These are phyloP conservation scores for Wolfiporia cocos DNA, from an alignment of 1,284 basidiomycete species.

Conservation along the genomic window DNA sequence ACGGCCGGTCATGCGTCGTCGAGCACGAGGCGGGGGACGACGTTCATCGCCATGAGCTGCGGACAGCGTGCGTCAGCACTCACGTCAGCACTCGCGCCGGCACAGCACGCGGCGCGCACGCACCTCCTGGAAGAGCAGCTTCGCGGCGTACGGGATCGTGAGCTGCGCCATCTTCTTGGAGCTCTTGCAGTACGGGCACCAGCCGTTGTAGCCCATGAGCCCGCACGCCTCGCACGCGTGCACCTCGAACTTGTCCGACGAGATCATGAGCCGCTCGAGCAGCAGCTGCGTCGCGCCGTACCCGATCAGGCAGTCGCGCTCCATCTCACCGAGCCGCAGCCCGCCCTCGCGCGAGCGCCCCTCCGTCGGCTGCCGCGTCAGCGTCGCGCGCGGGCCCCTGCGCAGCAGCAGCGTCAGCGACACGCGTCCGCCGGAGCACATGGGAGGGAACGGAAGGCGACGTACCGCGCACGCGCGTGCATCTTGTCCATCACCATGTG, in stretches of 20 bases:
- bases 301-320: conserved; percentile 93
- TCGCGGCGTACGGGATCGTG: conserved; percentile 98
- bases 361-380: conserved; percentile 98
- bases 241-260: conserved; percentile 95
- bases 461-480: conserved; percentile 93
- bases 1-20: conserved; percentile 65
- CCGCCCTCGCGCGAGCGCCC: conserved; percentile 97
- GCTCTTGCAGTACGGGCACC: conserved; percentile 95
- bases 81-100: neutral
- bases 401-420: conserved; percentile 4
- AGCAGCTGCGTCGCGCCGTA: conserved; percentile 96
- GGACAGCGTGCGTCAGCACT: neutral
- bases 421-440: conserved; percentile 1
- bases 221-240: conserved; percentile 96
- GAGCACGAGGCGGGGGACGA: conserved; percentile 80
- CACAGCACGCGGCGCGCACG: conserved; percentile 15
- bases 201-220: conserved; percentile 94
- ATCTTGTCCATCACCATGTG: conserved; percentile 99
- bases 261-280: conserved; percentile 97
- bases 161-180: conserved; percentile 94
- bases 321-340: conserved; percentile 97
- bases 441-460: conserved; percentile 3
- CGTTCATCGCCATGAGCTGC: conserved; percentile 93
- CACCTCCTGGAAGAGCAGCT: conserved; percentile 96
- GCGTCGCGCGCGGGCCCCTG: conserved; percentile 91